A percentile compares a stretch with the other conserved stretches of the same genome.
Evolutionary conservation across 2,329 filamentous ascomycete genomes (phyloP).

Genomic region (Botrytis squamosa): DNA sequence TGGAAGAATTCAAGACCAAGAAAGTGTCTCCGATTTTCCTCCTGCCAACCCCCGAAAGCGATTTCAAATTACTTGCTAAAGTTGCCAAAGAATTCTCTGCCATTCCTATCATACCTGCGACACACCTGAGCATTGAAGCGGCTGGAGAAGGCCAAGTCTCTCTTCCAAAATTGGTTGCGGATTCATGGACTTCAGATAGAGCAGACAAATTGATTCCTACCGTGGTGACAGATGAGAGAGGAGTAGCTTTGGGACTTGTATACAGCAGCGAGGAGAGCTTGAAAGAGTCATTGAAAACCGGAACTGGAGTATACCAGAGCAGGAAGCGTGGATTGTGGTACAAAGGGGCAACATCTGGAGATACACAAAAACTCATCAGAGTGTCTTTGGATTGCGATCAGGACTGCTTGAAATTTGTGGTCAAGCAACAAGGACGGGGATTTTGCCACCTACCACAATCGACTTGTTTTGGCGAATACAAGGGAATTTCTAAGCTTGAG

Average conservation of each 20-base stretch:
- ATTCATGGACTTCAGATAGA: constrained; percentile 77
- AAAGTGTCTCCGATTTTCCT: constrained; percentile 38
- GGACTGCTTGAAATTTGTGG: constrained; percentile 86
- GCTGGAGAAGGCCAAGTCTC: constrained; percentile 58
- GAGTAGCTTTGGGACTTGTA: constrained; percentile 80
- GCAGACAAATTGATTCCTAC: constrained; percentile 84
- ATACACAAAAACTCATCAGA: constrained; percentile 84
- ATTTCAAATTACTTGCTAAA: constrained; percentile 28
- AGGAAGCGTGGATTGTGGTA: constrained; percentile 94
- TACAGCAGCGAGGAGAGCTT: constrained; percentile 94
- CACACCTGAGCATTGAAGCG: constrained; percentile 66
- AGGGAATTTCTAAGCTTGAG: constrained; percentile 79
- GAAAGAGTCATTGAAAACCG: constrained; percentile 77
- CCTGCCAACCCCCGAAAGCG: constrained; percentile 22
- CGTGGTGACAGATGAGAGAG: constrained; percentile 84
- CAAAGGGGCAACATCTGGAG: constrained; percentile 92
- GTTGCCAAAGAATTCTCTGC: constrained; percentile 42
- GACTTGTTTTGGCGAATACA: constrained; percentile 86
- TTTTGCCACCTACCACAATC: constrained; percentile 95
- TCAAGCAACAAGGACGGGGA: constrained; percentile 80
- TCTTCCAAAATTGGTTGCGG: constrained; percentile 68
- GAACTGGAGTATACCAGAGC: constrained; percentile 85
- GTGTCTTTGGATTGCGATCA: constrained; percentile 90
- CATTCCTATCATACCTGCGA: constrained; percentile 73
- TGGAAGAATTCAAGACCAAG: constrained; percentile 31